These are phyloP conservation scores for Pseudonectria foliicola DNA, from an alignment of 2,329 filamentous ascomycete genomes.

Conservation along the genomic window DNA sequence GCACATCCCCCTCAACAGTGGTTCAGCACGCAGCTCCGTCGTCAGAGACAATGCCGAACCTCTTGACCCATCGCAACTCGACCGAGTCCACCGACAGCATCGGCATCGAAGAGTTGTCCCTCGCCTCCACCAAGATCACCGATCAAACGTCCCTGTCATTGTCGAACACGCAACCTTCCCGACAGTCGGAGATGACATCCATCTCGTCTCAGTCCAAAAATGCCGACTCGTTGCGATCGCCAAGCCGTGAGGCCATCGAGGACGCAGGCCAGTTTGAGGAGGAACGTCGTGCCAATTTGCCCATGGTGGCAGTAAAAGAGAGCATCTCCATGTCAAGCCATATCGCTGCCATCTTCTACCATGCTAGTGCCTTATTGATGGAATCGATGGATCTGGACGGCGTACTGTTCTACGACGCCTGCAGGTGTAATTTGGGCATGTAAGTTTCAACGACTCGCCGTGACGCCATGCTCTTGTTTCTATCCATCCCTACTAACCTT, in stretches of 20 bases:
- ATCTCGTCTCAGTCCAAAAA: neutral
- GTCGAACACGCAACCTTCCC: neutral
- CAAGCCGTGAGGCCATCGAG: neutral
- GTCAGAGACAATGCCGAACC: neutral
- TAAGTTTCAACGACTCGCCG: neutral
- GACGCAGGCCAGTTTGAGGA: neutral
- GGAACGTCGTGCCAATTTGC: neutral
- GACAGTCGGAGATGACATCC: neutral
- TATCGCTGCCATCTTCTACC: neutral
- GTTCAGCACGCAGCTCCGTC: neutral
- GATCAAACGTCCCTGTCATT: neutral
- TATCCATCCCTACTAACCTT: neutral
- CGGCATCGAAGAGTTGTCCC: neutral
- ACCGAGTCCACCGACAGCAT: neutral
- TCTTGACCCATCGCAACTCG: neutral
- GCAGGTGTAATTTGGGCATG: conserved; percentile 1
- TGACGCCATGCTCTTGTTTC: neutral
- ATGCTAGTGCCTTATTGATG: neutral
- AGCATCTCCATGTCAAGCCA: neutral
- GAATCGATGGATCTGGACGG: conserved; percentile 2
- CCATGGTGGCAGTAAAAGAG: conserved; percentile 1
- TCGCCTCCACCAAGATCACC: neutral
- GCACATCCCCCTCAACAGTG: neutral
- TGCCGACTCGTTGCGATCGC: neutral
- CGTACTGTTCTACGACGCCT: conserved; percentile 1